A percentile compares a stretch with the other conserved stretches of the same genome.
phyloP scores from a whole-genome alignment of 257 asterid species.

The Lycium barbarum region DNA sequence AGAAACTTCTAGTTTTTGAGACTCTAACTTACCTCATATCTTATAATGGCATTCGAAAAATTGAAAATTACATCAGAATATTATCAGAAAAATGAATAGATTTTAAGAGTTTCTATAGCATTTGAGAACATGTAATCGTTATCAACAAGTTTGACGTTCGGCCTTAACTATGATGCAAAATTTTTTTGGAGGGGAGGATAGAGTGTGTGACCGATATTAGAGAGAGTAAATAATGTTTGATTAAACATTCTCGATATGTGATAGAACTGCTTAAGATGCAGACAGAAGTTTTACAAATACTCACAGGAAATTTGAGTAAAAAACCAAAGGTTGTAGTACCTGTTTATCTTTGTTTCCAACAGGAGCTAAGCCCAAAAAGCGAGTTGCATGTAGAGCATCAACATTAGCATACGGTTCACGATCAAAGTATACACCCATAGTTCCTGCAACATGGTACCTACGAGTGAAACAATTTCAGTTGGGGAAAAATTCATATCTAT shows the following conservation, averaged over 20 bases:
- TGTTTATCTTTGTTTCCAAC: slow-evolving; percentile 97
- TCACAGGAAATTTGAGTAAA: neutral
- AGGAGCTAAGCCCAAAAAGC: slow-evolving; percentile 89
- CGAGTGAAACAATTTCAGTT: slow-evolving; percentile 37
- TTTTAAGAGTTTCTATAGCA: neutral
- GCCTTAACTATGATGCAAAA: neutral
- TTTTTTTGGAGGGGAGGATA: neutral
- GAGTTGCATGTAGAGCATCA: slow-evolving; percentile 84
- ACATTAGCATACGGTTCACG: slow-evolving; percentile 85
- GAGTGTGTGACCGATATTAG: neutral
- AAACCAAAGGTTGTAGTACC: slow-evolving; percentile 44
- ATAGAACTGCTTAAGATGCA: slow-evolving; percentile 10
- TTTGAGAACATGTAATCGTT: neutral
- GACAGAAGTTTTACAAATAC: neutral
- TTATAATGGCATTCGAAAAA: neutral
- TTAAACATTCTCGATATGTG: neutral
- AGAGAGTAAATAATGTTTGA: slow-evolving; percentile 9
- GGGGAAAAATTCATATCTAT: slow-evolving; percentile 30
- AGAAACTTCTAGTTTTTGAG: neutral
- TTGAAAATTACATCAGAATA: neutral
- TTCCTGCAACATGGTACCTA: slow-evolving; percentile 96
- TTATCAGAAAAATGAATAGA: neutral
- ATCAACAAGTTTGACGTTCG: neutral
- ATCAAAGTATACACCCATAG: slow-evolving; percentile 72
- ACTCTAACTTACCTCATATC: neutral